These are phyloP conservation scores for Hsuehochloa calcarea DNA, from an alignment of 176 grass and related monocot species.

Conservation along the genomic window DNA sequence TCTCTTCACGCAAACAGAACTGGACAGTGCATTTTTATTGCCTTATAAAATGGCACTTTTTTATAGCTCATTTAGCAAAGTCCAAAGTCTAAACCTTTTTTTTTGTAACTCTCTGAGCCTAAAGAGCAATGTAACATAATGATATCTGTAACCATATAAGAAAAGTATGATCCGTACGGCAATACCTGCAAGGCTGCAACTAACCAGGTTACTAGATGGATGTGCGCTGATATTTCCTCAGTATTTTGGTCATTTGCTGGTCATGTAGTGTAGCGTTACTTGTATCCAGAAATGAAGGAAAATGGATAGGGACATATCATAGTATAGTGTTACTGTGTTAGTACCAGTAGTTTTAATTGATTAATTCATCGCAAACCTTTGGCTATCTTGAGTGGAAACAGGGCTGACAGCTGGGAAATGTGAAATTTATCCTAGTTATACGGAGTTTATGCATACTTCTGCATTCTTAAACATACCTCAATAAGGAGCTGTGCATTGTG, in stretches of 20 bases:
- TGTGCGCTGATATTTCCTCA: neutral
- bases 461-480: neutral
- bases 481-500: neutral
- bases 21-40: neutral
- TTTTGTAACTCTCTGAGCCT: neutral
- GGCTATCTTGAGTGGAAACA: neutral
- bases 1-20: neutral
- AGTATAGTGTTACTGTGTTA: neutral
- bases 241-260: conserved; percentile 18
- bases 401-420: neutral
- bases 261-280: neutral
- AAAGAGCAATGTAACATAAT: conserved; percentile 1
- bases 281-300: neutral
- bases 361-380: neutral
- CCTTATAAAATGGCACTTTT: neutral
- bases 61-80: neutral
- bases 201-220: neutral
- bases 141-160: neutral
- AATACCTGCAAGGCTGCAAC: neutral
- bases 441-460: neutral
- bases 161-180: neutral
- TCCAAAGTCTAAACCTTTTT: neutral
- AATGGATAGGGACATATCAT: neutral
- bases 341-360: neutral
- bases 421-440: neutral